Percentiles rank a stretch among this genome's conserved stretches.
These are phyloP conservation scores for Simplicillium sp. DNA, from an alignment of 2,329 filamentous ascomycete genomes.

Conservation along the genomic window DNA sequence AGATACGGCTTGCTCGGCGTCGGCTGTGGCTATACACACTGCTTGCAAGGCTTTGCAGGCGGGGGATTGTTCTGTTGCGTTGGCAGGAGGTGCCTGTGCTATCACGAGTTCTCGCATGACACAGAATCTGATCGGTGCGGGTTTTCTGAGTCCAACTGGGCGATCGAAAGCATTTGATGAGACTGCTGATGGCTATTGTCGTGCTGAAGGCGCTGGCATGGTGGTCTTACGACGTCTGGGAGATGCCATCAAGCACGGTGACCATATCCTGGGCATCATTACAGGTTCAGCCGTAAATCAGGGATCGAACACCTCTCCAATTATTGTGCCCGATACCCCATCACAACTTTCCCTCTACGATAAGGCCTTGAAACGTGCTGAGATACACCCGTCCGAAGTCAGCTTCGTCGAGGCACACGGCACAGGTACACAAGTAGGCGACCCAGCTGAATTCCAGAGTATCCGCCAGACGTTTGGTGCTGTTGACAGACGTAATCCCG, in stretches of 20 bases:
- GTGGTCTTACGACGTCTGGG: slow-evolving; percentile 36
- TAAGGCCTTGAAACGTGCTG: slow-evolving; percentile 60
- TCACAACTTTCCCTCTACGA: slow-evolving; percentile 66
- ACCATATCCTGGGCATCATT: slow-evolving; percentile 30
- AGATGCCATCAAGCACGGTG: slow-evolving; percentile 32
- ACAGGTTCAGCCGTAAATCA: slow-evolving; percentile 26
- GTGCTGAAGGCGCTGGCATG: slow-evolving; percentile 34
- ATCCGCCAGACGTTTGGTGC: slow-evolving; percentile 49
- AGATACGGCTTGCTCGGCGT: slow-evolving; percentile 28
- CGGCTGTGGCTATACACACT: slow-evolving; percentile 21
- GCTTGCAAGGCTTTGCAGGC: slow-evolving; percentile 17
- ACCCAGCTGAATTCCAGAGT: slow-evolving; percentile 69
- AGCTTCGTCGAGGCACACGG: slow-evolving; percentile 87
- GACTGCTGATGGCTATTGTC: slow-evolving; percentile 35
- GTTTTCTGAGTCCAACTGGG: slow-evolving; percentile 16
- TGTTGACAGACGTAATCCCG: slow-evolving; percentile 35
- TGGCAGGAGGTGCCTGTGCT: slow-evolving; percentile 29
- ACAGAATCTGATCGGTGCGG: slow-evolving; percentile 7
- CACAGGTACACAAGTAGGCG: slow-evolving; percentile 78
- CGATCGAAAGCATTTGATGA: slow-evolving; percentile 16
- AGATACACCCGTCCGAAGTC: slow-evolving; percentile 66
- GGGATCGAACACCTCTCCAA: slow-evolving; percentile 24
- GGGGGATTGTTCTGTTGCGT: slow-evolving; percentile 20
- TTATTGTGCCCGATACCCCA: slow-evolving; percentile 41
- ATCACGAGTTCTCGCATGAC: slow-evolving; percentile 14